These are phyloP conservation scores for Melampsora larici-populina DNA, from an alignment of 1,284 basidiomycete genomes.

Conservation along the genomic window DNA sequence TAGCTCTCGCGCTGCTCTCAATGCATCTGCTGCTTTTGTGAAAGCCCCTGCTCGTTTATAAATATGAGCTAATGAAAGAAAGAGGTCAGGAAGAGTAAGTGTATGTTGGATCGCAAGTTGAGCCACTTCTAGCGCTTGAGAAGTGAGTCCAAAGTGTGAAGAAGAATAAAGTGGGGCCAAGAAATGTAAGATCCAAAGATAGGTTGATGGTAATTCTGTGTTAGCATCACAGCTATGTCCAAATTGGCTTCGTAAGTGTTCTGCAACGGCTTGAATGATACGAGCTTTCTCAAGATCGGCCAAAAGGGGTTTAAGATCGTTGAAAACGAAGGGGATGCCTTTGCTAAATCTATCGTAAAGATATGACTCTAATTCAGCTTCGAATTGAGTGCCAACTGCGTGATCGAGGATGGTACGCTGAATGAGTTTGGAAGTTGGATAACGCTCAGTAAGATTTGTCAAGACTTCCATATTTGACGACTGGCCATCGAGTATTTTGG, in stretches of 20 bases:
- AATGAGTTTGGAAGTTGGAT: conserved; percentile 48
- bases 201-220: conserved; percentile 70
- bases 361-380: conserved; percentile 66
- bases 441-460: conserved; percentile 40
- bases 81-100: conserved; percentile 87
- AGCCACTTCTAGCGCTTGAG: conserved; percentile 67
- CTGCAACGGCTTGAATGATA: conserved; percentile 69
- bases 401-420: conserved; percentile 47
- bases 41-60: conserved; percentile 83
- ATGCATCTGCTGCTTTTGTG: conserved; percentile 67
- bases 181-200: conserved; percentile 94
- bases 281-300: conserved; percentile 64
- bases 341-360: conserved; percentile 70
- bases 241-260: conserved; percentile 53
- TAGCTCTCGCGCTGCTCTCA: conserved; percentile 78
- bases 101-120: conserved; percentile 73
- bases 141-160: conserved; percentile 58
- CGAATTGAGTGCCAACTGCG: conserved; percentile 64
- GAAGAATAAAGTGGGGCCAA: conserved; percentile 81
- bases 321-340: conserved; percentile 90
- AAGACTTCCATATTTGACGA: conserved; percentile 9
- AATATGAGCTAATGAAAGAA: conserved; percentile 76
- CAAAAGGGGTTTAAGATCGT: conserved; percentile 86
- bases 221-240: conserved; percentile 49
- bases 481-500: background rate